Percentiles rank a stretch among this genome's conserved stretches.
Evolutionary conservation across 257 asterid species (phyloP).

Genomic region (Penstemon davidsonii): DNA sequence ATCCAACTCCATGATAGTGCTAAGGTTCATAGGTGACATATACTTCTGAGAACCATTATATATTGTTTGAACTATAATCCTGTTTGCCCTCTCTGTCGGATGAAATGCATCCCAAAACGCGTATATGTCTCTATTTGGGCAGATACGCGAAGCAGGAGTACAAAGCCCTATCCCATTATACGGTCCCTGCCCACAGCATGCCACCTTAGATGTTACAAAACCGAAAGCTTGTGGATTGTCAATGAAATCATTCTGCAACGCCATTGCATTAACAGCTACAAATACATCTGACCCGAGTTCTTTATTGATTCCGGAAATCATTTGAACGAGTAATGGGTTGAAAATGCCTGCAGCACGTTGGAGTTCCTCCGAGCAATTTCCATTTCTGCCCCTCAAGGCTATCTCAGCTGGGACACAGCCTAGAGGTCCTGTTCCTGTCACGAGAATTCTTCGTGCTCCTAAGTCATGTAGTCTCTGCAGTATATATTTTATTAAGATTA

Average conservation of each 20-base stretch:
- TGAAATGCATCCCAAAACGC: slow-evolving; percentile 62
- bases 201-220: slow-evolving; percentile 45
- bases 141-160: slow-evolving; percentile 41
- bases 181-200: slow-evolving; percentile 63
- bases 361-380: slow-evolving; percentile 61
- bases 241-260: slow-evolving; percentile 59
- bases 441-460: slow-evolving; percentile 64
- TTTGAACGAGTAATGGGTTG: slow-evolving; percentile 60
- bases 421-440: slow-evolving; percentile 71
- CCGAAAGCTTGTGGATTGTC: slow-evolving; percentile 53
- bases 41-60: slow-evolving; percentile 44
- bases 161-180: slow-evolving; percentile 55
- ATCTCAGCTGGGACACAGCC: slow-evolving; percentile 72
- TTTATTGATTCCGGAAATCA: slow-evolving; percentile 49
- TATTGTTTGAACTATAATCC: slow-evolving; percentile 40
- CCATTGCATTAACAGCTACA: slow-evolving; percentile 52
- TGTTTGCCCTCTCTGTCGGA: slow-evolving; percentile 54
- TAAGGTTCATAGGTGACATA: slow-evolving; percentile 58
- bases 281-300: slow-evolving; percentile 53
- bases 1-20: slow-evolving; percentile 57
- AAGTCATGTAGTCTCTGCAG: slow-evolving; percentile 51
- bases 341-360: slow-evolving; percentile 47
- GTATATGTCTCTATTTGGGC: slow-evolving; percentile 47
- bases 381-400: slow-evolving; percentile 51
- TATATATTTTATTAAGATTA: no score